Evolutionary conservation across 305 asterid genomes (phyloP).

Genomic region (Fraxinus platypoda): DNA sequence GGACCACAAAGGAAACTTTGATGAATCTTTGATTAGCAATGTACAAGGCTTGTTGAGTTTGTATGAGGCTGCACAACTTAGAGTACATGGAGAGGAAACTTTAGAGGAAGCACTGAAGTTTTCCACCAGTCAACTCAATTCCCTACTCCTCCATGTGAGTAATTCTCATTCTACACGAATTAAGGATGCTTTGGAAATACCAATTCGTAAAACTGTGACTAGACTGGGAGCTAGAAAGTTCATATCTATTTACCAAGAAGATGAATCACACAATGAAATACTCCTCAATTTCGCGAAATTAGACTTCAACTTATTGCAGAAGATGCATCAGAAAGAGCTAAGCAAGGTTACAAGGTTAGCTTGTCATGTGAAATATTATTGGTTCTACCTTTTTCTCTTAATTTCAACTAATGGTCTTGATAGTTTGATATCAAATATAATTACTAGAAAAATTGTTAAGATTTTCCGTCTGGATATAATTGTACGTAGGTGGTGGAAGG

Average conservation of each 20-base stretch:
- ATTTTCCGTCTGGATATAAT: neutral
- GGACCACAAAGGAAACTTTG: slow-evolving; percentile 19
- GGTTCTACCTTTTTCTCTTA: neutral
- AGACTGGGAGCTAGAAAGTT: slow-evolving; percentile 27
- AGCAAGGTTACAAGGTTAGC: slow-evolving; percentile 32
- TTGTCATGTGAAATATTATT: neutral
- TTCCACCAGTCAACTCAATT: slow-evolving; percentile 16
- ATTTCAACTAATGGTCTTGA: neutral
- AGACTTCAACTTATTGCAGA: slow-evolving; percentile 41
- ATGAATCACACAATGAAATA: slow-evolving; percentile 16
- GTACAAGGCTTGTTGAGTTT: slow-evolving; percentile 35
- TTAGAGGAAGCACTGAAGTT: slow-evolving; percentile 37
- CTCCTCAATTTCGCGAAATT: slow-evolving; percentile 35
- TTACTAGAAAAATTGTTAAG: neutral
- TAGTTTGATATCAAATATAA: neutral
- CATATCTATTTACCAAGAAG: slow-evolving; percentile 29
- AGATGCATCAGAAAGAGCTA: slow-evolving; percentile 33
- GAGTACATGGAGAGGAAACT: slow-evolving; percentile 33
- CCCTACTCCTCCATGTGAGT: neutral
- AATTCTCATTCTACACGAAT: slow-evolving; percentile 8
- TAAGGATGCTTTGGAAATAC: slow-evolving; percentile 24
- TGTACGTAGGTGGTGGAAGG: slow-evolving; percentile 47
- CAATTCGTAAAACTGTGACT: slow-evolving; percentile 26
- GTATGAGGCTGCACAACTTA: slow-evolving; percentile 39
- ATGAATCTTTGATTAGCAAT: slow-evolving; percentile 11